phyloP scores from a whole-genome alignment of 305 asterid genomes.

The Solanum hybrid region DNA sequence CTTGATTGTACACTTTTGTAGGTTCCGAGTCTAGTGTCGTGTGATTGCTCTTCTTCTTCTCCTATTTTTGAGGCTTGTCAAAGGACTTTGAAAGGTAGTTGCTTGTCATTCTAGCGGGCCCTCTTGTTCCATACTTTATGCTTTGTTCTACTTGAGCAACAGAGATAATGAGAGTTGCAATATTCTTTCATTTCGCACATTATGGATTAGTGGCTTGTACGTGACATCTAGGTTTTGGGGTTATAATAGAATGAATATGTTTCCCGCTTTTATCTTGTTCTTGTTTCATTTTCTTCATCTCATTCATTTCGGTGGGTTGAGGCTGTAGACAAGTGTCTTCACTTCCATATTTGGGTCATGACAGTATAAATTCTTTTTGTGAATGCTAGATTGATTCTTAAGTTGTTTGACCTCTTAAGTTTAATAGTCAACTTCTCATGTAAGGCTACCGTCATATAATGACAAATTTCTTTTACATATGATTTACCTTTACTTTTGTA shows the following conservation, averaged over 20 bases:
- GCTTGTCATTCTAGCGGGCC: no score
- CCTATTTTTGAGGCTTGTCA: no score
- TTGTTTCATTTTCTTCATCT: neutral
- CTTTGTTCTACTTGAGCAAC: neutral
- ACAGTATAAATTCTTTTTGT: no score
- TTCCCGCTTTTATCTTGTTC: neutral
- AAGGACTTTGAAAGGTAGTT: no score
- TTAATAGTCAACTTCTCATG: neutral
- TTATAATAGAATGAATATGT: neutral
- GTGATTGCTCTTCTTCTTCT: no score
- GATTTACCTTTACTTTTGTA: neutral
- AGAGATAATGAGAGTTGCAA: neutral
- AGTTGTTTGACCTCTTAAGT: neutral
- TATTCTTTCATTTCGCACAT: neutral
- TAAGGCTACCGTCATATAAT: neutral
- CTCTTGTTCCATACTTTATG: neutral
- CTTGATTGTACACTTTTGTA: no score
- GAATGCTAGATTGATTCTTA: neutral
- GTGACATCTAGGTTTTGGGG: neutral
- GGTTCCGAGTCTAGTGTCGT: no score
- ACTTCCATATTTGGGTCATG: rapidly evolving
- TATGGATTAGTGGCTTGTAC: neutral
- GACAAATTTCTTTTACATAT: neutral
- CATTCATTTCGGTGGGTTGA: neutral
- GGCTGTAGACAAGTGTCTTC: neutral